These are phyloP conservation scores for Cardiospermum halicacabum DNA, from an alignment of 345 rosid genomes.

Conservation along the genomic window DNA sequence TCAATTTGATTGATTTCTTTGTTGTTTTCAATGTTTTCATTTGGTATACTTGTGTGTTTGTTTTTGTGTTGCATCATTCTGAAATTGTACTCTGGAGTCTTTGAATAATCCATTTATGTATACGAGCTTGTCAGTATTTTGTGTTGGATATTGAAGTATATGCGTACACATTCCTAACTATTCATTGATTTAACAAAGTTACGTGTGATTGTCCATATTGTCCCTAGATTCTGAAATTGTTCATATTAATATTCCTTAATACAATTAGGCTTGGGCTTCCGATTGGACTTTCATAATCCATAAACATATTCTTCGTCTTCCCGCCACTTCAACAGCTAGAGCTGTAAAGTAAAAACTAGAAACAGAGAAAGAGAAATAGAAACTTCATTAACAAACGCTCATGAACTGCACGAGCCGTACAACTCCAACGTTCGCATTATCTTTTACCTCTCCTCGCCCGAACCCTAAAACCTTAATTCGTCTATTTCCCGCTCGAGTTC, in stretches of 20 bases:
- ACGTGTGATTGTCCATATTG: no score
- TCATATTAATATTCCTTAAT: no score
- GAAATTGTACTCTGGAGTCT: not conserved
- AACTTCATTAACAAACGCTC: not conserved
- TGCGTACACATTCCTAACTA: no score
- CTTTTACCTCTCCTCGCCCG: conserved; percentile 1
- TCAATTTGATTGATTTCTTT: not conserved
- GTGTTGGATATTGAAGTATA: not conserved
- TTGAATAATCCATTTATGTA: not conserved
- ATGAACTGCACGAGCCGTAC: conserved; percentile 39
- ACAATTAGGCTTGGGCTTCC: not conserved
- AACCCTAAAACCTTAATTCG: conserved; percentile 26
- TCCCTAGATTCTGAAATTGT: no score
- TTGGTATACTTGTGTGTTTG: not conserved
- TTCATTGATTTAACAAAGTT: no score
- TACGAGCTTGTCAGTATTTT: not conserved
- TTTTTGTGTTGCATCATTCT: not conserved
- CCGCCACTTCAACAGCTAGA: conserved; percentile 6
- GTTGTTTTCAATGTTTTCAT: not conserved
- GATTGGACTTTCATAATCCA: not conserved
- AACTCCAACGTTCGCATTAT: conserved; percentile 23
- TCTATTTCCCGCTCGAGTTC: conserved; percentile 6
- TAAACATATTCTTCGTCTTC: not conserved
- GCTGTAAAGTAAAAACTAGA: not conserved
- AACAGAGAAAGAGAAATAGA: not conserved